Conservation (phyloP, 345 rosid species). For the Tarenaya hassleriana region DNA sequence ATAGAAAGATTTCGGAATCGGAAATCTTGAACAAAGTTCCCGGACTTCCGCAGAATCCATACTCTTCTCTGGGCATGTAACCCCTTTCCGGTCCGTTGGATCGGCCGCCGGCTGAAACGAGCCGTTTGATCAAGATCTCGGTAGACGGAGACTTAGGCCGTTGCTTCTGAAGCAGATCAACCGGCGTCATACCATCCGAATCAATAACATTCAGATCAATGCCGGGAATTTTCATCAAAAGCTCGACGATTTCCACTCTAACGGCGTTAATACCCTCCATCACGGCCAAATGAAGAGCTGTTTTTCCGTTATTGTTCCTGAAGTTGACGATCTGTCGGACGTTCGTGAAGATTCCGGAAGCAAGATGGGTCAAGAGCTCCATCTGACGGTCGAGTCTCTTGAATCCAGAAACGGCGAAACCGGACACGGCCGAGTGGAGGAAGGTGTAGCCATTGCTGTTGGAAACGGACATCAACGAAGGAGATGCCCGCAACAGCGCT, state of each 20-base stretch:
- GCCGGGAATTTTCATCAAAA: conserved; percentile 48
- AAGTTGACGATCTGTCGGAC: conserved; percentile 46
- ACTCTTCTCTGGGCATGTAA: conserved; percentile 49
- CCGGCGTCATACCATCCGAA: conserved; percentile 63
- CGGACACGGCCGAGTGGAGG: conserved; percentile 82
- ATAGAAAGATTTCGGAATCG: conserved; percentile 81
- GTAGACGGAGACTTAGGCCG: conserved; percentile 63
- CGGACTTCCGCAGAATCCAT: conserved; percentile 59
- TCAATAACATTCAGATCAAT: conserved; percentile 62
- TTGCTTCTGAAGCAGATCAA: conserved; percentile 65
- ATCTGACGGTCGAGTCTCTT: conserved; percentile 64
- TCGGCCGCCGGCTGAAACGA: conserved; percentile 81
- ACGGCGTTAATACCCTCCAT: conserved; percentile 41
- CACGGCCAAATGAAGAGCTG: conserved; percentile 76
- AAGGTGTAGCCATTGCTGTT: conserved; percentile 75
- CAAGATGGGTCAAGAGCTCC: conserved; percentile 57
- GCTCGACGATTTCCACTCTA: conserved; percentile 56
- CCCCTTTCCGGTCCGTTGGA: conserved; percentile 36
- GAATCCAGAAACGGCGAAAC: conserved; percentile 67
- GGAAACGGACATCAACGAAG: conserved; percentile 34
- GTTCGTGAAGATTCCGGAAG: conserved; percentile 32
- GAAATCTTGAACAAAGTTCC: conserved; percentile 79
- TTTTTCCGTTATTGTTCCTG: conserved; percentile 66
- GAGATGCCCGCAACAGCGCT: conserved; percentile 43
- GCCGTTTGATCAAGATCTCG: conserved; percentile 65